Percentiles rank a stretch among this genome's conserved stretches.
Conservation (phyloP, 176 grass and related monocot species). For the Aechmea fasciata region DNA sequence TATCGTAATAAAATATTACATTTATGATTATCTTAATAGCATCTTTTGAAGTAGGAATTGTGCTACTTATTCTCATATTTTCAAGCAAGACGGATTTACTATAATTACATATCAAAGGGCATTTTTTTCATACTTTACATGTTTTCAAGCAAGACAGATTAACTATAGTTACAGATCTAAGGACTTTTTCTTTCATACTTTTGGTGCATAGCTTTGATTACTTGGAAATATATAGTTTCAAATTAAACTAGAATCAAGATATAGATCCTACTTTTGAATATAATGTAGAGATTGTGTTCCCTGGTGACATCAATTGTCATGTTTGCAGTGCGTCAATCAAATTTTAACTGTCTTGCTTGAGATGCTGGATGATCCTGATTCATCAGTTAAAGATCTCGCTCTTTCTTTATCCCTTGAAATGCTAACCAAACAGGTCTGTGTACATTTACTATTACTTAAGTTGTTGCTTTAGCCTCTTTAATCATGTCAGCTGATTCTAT, state of each 20-base stretch:
- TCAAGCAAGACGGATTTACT: not conserved
- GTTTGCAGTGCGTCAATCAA: conserved; percentile 49
- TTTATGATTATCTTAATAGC: not conserved
- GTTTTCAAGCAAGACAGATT: not conserved
- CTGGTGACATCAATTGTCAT: conserved; percentile 4
- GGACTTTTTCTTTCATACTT: not conserved
- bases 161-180: not conserved
- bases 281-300: not conserved
- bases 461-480: conserved; percentile 9
- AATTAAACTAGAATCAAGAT: not conserved
- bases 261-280: not conserved
- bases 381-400: conserved; percentile 54
- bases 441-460: conserved; percentile 2
- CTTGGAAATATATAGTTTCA: too few species aligned
- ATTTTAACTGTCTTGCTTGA: conserved; percentile 66
- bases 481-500: conserved; percentile 16
- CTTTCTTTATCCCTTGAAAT: conserved; percentile 70
- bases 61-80: not conserved
- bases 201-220: not conserved
- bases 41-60: not conserved
- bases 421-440: conserved; percentile 63
- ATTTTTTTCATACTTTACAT: not conserved
- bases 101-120: not conserved
- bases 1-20: not conserved
- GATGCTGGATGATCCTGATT: conserved; percentile 62